These are phyloP conservation scores for Pelargonium myrrhifolium DNA, from an alignment of 441 rosid genomes.

Conservation along the genomic window DNA sequence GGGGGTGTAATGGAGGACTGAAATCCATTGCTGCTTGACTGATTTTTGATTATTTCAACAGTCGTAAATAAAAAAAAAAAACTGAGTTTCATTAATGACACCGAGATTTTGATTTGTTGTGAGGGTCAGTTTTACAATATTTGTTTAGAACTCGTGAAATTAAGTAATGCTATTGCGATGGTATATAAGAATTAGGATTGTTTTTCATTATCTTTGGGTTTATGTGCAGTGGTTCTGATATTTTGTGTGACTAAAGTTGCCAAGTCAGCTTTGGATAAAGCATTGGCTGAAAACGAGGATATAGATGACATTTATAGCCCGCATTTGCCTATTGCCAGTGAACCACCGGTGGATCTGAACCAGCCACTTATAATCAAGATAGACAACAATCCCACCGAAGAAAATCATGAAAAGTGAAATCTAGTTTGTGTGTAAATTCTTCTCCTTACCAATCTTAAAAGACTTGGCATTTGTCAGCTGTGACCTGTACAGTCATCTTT, in stretches of 20 bases:
- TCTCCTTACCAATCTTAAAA: constrained; percentile 14
- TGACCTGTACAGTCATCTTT: background rate
- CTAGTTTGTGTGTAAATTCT: constrained; percentile 32
- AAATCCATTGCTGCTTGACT: background rate
- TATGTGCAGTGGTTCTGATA: constrained; percentile 62
- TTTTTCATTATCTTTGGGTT: constrained; percentile 1
- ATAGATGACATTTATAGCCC: constrained; percentile 36
- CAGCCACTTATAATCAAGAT: constrained; percentile 80
- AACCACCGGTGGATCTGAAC: constrained; percentile 37
- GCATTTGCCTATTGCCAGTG: constrained; percentile 37
- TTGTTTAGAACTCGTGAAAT: no score
- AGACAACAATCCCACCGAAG: constrained; percentile 31
- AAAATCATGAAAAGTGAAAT: constrained; percentile 34
- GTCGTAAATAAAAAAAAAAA: no score
- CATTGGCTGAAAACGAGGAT: constrained; percentile 79
- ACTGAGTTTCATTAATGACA: no score
- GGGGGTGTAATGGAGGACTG: background rate
- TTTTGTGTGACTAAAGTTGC: constrained; percentile 78
- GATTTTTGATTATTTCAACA: background rate
- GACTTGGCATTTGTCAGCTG: background rate
- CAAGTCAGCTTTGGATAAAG: constrained; percentile 81
- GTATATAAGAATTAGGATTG: no score
- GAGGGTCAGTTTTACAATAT: no score
- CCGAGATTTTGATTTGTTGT: no score
- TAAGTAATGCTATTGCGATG: no score